Conservation (phyloP, 169 alveolate species). For the Plasmodium sp. region DNA sequence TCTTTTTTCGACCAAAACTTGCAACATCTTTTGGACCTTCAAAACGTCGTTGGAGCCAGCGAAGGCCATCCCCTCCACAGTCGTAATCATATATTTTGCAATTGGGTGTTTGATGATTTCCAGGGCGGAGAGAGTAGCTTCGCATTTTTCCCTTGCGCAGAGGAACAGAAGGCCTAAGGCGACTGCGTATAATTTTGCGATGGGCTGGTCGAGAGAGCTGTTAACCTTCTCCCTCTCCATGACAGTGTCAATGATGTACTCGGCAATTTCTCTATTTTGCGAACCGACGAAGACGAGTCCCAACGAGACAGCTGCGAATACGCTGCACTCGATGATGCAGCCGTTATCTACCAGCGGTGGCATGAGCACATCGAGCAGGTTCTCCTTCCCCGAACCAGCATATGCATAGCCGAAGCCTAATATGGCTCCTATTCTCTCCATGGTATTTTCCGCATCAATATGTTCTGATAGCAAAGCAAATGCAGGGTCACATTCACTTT, state of each 20-base stretch:
- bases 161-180: slow-evolving; percentile 94
- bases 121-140: slow-evolving; percentile 92
- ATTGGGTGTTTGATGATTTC: slow-evolving; percentile 86
- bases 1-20: slow-evolving; percentile 89
- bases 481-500: slow-evolving; percentile 96
- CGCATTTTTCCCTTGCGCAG: slow-evolving; percentile 93
- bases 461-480: slow-evolving; percentile 95
- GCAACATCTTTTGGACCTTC: slow-evolving; percentile 95
- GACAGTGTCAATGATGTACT: slow-evolving; percentile 93
- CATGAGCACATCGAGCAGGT: slow-evolving; percentile 89
- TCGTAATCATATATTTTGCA: slow-evolving; percentile 84
- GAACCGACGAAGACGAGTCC: slow-evolving; percentile 98
- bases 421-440: slow-evolving; percentile 94
- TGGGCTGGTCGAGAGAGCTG: slow-evolving; percentile 23
- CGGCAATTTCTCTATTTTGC: slow-evolving; percentile 95
- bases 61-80: slow-evolving; percentile 96
- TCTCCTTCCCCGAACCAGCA: slow-evolving; percentile 97
- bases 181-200: slow-evolving; percentile 77
- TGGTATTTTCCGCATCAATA: slow-evolving; percentile 86
- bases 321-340: slow-evolving; percentile 92
- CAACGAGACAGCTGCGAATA: slow-evolving; percentile 96
- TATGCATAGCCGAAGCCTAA: slow-evolving; percentile 98
- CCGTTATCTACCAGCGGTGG: slow-evolving; percentile 92
- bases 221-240: slow-evolving; percentile 86
- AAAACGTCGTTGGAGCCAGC: slow-evolving; percentile 99